phyloP scores from a whole-genome alignment of 345 rosid genomes.

The Eutrema heterophyllum region DNA sequence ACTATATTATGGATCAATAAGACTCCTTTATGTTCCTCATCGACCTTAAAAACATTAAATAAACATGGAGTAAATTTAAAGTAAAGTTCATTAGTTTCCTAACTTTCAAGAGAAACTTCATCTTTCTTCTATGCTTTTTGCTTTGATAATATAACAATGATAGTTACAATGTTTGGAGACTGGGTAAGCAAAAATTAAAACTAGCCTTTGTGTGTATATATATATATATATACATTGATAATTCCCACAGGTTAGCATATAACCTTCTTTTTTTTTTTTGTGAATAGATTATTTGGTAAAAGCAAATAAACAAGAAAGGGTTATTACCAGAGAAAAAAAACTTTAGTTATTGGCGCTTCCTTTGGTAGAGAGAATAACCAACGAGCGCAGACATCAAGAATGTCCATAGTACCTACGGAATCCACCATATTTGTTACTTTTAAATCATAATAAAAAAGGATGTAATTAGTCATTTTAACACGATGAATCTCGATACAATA shows the following conservation, averaged over 20 bases:
- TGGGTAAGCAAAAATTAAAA: not conserved
- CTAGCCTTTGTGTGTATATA: not conserved
- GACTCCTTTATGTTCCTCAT: not conserved
- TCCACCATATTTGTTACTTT: not conserved
- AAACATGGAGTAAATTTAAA: not conserved
- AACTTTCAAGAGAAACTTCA: not conserved
- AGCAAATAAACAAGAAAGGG: not conserved
- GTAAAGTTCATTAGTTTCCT: not conserved
- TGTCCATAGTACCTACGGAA: slow-evolving; percentile 96
- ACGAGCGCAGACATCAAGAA: slow-evolving; percentile 94
- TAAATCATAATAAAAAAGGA: not conserved
- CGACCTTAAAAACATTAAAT: not conserved
- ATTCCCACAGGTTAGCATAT: slow-evolving; percentile 10
- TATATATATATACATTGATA: not conserved
- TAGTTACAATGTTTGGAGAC: slow-evolving; percentile 19
- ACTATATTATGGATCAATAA: not conserved
- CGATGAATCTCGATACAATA: slow-evolving; percentile 11
- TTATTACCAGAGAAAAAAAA: not conserved
- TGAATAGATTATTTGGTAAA: slow-evolving; percentile 4
- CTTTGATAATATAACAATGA: not conserved
- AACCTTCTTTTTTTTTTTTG: not conserved
- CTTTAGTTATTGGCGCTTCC: slow-evolving; percentile 53
- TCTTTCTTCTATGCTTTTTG: not conserved
- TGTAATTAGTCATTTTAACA: not conserved
- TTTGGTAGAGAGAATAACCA: slow-evolving; percentile 94